Evolutionary conservation across 352 stramenopile species (phyloP), one percentile per base, ranked within the genome.

Genomic region (Paralagenidium karlingii): DNA sequence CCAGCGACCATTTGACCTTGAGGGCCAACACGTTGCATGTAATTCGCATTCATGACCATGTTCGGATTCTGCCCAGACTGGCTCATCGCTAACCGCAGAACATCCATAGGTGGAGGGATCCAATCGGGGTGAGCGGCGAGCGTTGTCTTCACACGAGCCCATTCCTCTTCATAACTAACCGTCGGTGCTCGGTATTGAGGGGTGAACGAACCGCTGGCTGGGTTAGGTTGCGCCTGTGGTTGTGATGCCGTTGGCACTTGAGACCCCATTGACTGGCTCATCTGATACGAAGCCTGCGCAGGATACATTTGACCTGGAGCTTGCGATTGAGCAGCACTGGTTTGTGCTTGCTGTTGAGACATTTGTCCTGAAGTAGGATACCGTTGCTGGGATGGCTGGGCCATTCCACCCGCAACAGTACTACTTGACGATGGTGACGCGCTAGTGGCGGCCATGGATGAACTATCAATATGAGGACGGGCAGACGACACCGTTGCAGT

Each of bases 61-160:
- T 68, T 64, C 52, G 80, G 71, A 29, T 44, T 67, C 9, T 65
- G 45, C 2, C 56, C 51, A 21, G 64, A 76, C 39, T 86, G 73
- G 30, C 63, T 82, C 71, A 86, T 86, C 3, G 69, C 83, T 37
- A 90, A 87, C 16, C 74, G 79, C 25, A 92, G 56, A 24, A 92
- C 76, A 43, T 92, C 79, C 70, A 86, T 82, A 24, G 79, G 79
- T 10, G 79, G 79, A 5, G 79, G 74, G 39, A 92, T 92, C 47
- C 89, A 47, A 43, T 92, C 79, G 1, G 71, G 69, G 34, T 92
- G 79, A 49, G 87, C 73, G 63, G 83, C 84, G 64, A 90, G 84
- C 79, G 89, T 89, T 28, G 76, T 78, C 55, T 88, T 89, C 27
- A 92, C 71, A 15, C 78, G 64, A 44, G 80, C 75, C 49, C 88